Conservation (phyloP, 2,329 filamentous ascomycete genomes). For the Phyllosticta paracitricarpa region DNA sequence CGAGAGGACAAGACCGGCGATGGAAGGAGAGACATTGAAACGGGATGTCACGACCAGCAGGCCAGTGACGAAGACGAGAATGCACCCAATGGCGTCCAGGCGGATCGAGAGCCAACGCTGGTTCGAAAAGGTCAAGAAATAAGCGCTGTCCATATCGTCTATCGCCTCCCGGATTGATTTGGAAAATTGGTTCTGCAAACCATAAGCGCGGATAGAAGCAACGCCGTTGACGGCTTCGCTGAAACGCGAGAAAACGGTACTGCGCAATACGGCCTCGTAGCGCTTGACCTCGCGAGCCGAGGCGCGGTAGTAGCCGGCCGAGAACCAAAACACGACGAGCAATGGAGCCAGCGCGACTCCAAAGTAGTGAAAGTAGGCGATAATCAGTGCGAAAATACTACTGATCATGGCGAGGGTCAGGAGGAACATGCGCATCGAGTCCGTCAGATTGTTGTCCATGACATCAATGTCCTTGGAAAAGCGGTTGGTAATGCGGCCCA, state of each 20-base stretch:
- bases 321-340: slow-evolving; percentile 67
- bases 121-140: slow-evolving; percentile 91
- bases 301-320: slow-evolving; percentile 77
- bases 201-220: slow-evolving; percentile 82
- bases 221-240: slow-evolving; percentile 77
- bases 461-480: slow-evolving; percentile 94
- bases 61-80: slow-evolving; percentile 77
- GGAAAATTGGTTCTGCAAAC: slow-evolving; percentile 66
- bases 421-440: slow-evolving; percentile 87
- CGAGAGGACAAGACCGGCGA: slow-evolving; percentile 76
- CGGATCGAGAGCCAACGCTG: slow-evolving; percentile 86
- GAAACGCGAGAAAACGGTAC: slow-evolving; percentile 82
- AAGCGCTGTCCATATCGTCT: slow-evolving; percentile 87
- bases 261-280: slow-evolving; percentile 81
- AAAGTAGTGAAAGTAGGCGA: slow-evolving; percentile 92
- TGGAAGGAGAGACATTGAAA: slow-evolving; percentile 75
- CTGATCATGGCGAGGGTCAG: slow-evolving; percentile 74
- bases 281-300: slow-evolving; percentile 93
- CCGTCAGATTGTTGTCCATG: slow-evolving; percentile 87
- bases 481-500: slow-evolving; percentile 90
- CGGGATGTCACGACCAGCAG: slow-evolving; percentile 88
- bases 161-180: slow-evolving; percentile 60
- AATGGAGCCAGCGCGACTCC: slow-evolving; percentile 59
- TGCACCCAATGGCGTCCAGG: slow-evolving; percentile 72
- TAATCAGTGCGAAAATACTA: slow-evolving; percentile 79